Evolutionary conservation across 140 eudicot species (phyloP).

Genomic region (Anethum foeniculum): DNA sequence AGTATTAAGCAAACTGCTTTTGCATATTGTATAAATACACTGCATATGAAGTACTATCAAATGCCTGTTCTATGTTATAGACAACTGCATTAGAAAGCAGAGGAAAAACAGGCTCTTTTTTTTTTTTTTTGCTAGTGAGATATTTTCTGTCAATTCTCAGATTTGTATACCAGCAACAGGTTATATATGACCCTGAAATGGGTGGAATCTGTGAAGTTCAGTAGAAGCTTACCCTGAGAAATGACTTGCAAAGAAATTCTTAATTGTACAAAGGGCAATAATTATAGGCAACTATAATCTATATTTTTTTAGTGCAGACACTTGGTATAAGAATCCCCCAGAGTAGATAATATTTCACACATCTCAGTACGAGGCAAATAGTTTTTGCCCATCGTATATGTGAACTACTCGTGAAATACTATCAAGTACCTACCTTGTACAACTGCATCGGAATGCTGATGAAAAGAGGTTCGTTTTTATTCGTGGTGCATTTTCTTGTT

Average conservation of each 20-base stretch:
- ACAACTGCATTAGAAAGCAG: background rate
- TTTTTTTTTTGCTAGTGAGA: background rate
- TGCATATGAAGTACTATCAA: background rate
- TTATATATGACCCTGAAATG: background rate
- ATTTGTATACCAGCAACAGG: background rate
- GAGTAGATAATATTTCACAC: too few species aligned
- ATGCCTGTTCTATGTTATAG: background rate
- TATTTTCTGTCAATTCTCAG: background rate
- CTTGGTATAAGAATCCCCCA: too few species aligned
- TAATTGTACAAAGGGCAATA: background rate
- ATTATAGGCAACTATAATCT: too few species aligned
- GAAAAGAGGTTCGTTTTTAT: too few species aligned
- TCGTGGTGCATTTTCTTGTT: background rate
- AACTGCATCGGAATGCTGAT: background rate
- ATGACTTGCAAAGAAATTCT: background rate
- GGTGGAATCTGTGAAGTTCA: background rate
- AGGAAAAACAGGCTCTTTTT: background rate
- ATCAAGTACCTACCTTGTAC: background rate
- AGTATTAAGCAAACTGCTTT: background rate
- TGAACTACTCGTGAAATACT: background rate
- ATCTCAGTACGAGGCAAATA: background rate
- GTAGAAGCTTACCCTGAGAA: background rate
- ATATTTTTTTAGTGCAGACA: too few species aligned
- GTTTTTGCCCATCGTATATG: background rate
- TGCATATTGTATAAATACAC: background rate